These are phyloP conservation scores for Nigrospora sphaerica DNA, from an alignment of 2,329 filamentous ascomycete genomes.

Conservation along the genomic window DNA sequence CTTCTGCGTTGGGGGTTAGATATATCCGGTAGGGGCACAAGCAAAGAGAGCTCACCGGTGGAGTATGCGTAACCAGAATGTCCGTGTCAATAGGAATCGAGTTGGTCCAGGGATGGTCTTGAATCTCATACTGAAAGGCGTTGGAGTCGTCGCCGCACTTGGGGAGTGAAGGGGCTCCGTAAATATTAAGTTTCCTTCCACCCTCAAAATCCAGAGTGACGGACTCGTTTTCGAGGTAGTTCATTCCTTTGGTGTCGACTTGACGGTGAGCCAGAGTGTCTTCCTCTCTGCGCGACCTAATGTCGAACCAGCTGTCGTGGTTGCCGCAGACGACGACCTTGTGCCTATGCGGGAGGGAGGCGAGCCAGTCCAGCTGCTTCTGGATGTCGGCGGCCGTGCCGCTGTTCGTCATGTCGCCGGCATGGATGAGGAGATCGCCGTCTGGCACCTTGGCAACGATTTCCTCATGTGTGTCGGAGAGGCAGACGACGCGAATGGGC, in stretches of 20 bases:
- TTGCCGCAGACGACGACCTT: constrained; percentile 84
- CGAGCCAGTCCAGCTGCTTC: constrained; percentile 77
- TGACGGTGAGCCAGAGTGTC: constrained; percentile 44
- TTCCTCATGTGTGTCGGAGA: constrained; percentile 80
- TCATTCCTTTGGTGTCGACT: constrained; percentile 60
- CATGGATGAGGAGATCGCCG: constrained; percentile 84
- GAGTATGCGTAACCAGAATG: constrained; percentile 74
- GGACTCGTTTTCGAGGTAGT: constrained; percentile 68
- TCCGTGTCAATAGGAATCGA: constrained; percentile 67
- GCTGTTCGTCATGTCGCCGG: constrained; percentile 73
- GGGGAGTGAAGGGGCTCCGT: constrained; percentile 77
- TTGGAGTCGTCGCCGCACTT: constrained; percentile 63
- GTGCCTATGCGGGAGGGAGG: constrained; percentile 63
- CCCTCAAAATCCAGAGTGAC: constrained; percentile 56
- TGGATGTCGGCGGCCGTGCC: constrained; percentile 72
- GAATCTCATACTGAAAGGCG: constrained; percentile 69
- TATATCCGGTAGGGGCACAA: not conserved
- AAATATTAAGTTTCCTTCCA: constrained; percentile 59
- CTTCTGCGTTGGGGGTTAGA: constrained; percentile 30
- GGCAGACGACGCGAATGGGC: constrained; percentile 71
- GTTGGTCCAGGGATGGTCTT: constrained; percentile 62
- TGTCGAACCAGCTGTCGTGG: constrained; percentile 82
- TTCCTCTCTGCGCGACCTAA: constrained; percentile 47
- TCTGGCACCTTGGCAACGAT: constrained; percentile 54
- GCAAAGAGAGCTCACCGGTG: constrained; percentile 46